Evolutionary conservation across 2,329 filamentous ascomycete genomes (phyloP).

Genomic region (Phyllosticta capitalensis): DNA sequence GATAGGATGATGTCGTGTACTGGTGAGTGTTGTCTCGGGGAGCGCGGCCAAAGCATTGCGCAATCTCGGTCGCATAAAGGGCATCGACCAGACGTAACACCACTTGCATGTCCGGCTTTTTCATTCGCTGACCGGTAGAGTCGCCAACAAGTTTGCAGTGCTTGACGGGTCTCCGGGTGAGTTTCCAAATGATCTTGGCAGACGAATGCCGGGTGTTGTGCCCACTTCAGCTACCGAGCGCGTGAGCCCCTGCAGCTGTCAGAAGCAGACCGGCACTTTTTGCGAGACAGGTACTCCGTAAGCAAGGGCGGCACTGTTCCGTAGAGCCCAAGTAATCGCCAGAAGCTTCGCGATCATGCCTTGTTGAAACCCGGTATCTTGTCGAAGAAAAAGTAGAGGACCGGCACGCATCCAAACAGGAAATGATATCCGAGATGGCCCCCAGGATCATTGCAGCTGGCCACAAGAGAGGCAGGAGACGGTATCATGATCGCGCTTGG

Average conservation of each 20-base stretch:
- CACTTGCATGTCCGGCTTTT: not conserved
- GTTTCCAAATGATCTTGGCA: not conserved
- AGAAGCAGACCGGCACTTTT: not conserved
- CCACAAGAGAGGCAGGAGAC: not conserved
- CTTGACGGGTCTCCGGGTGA: not conserved
- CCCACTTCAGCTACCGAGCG: not conserved
- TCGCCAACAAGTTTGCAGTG: not conserved
- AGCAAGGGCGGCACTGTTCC: not conserved
- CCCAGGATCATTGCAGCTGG: not conserved
- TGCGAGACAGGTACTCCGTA: not conserved
- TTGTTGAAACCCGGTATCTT: not conserved
- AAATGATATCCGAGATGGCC: not conserved
- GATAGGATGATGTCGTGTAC: not conserved
- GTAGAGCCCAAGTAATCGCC: not conserved
- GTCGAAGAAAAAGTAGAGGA: not conserved
- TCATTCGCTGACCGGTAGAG: not conserved
- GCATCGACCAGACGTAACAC: not conserved
- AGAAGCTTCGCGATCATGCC: not conserved
- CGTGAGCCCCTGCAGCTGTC: not conserved
- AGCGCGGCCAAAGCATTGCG: not conserved
- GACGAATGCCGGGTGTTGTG: not conserved
- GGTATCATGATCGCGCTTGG: not conserved
- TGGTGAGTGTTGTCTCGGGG: not conserved
- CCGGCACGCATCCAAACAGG: not conserved
- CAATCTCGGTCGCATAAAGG: not conserved